Percentiles rank a stretch among this genome's conserved stretches.
These are phyloP conservation scores for Monilinia vaccinii-corymbosi DNA, from an alignment of 2,329 filamentous ascomycete genomes.

Conservation along the genomic window DNA sequence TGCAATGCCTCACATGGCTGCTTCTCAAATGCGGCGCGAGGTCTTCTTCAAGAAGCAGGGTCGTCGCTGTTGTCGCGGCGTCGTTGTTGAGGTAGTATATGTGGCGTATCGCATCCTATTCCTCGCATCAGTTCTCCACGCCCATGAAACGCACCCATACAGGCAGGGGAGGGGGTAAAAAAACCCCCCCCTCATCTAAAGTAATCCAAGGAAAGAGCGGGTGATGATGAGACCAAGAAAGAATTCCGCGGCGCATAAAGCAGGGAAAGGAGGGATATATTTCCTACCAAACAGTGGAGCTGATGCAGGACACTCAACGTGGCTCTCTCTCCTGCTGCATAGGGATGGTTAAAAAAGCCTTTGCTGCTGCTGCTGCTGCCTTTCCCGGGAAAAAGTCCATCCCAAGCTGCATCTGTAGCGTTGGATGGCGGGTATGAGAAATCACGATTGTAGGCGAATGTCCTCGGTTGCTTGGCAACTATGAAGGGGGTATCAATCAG, in stretches of 20 bases:
- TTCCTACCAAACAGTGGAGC: neutral
- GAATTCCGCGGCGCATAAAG: neutral
- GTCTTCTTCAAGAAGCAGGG: neutral
- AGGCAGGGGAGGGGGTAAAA: too few species aligned
- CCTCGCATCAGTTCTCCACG: neutral
- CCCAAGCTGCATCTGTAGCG: neutral
- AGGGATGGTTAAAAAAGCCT: neutral
- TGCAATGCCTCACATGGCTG: slow-evolving; percentile 9
- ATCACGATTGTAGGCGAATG: neutral
- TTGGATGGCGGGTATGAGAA: slow-evolving; percentile 2
- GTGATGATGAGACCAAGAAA: too few species aligned
- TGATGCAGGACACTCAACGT: slow-evolving; percentile 4
- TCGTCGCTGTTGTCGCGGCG: neutral
- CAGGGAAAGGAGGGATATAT: neutral
- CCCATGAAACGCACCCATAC: too few species aligned
- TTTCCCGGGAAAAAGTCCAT: neutral
- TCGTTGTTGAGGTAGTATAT: neutral
- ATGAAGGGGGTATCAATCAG: neutral
- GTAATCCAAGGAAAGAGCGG: neutral
- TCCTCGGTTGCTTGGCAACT: neutral
- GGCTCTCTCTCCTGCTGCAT: neutral
- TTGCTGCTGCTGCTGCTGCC: neutral
- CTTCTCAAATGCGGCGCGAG: neutral
- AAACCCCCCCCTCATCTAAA: too few species aligned
- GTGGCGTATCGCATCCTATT: neutral